Conservation (phyloP, 2,329 filamentous ascomycete species). For the Neonectria faginata region DNA sequence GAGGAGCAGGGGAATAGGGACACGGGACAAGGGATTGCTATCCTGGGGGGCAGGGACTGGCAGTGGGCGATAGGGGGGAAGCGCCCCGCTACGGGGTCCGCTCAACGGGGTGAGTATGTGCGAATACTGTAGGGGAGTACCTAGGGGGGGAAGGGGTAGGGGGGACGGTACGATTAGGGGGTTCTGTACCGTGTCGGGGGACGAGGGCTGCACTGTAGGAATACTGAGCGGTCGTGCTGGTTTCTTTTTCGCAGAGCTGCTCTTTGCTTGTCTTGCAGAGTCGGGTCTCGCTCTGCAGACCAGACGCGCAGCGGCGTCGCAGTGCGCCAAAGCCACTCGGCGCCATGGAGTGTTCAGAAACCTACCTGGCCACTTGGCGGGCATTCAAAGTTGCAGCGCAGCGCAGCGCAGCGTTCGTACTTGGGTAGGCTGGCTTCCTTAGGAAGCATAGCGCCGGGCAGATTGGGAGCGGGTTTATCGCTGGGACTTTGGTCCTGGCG, state of each 20-base stretch:
- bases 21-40: slow-evolving; percentile 46
- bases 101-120: slow-evolving; percentile 25
- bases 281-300: not conserved
- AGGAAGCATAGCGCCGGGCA: not conserved
- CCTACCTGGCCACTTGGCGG: not conserved
- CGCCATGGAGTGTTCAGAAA: not conserved
- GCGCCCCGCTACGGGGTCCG: slow-evolving; percentile 40
- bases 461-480: not conserved
- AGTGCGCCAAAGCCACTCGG: not conserved
- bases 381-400: not conserved
- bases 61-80: slow-evolving; percentile 45
- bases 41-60: slow-evolving; percentile 41
- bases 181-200: slow-evolving; percentile 6
- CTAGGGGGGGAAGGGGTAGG: slow-evolving; percentile 30
- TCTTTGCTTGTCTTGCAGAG: not conserved
- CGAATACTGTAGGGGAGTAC: slow-evolving; percentile 23
- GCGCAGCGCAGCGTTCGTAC: not conserved
- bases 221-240: not conserved
- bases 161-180: slow-evolving; percentile 21
- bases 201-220: slow-evolving; percentile 9
- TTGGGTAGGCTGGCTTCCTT: not conserved
- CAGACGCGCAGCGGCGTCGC: not conserved
- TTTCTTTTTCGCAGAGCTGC: not conserved
- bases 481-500: slow-evolving; percentile 6
- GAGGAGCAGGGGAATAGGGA: slow-evolving; percentile 46